Evolutionary conservation across 179 eudicot genomes (phyloP), one percentile per base, ranked within the genome.

Genomic region (Spergularia azorica): DNA sequence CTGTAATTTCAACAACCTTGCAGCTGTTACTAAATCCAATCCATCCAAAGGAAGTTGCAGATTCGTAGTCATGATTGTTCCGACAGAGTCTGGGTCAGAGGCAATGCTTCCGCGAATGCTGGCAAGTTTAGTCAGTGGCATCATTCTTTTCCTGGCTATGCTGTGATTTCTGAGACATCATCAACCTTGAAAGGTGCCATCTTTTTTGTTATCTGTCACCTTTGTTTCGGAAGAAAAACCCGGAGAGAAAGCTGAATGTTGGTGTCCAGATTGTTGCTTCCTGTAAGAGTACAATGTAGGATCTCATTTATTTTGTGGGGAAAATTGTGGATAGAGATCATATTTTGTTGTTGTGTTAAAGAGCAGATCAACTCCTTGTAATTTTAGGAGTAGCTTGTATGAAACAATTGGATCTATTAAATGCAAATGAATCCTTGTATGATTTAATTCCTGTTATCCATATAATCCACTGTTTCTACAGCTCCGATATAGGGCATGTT

Each of bases 31-130:
- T 0, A 85, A 86, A 72, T 83, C 87, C 2, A 89, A 94, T 81
- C 97, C 98, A 2, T 80, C 95, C 1, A 72, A 46, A 8, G 85
- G 77, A 5, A 82, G 12, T 77, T 94, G 98, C 88, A 90, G 78
- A 79, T 94, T 92, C 17, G 63, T 2, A 26, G 51, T 90, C 77
- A 85, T 85, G 94, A 92, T 94, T 67, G 86, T 86, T 81, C 92
- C 90, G 17, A 21, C 70, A 2, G 68, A 81, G 3, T 76, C 82
- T 0, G 78, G 77, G 12, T 69, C 83, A 21, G 73, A 64, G 15
- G 74, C 14, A 50, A 60, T 38, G 71, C 14, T 73, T 21, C 67
- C 68, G 5, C 72, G 80, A 54, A 32, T 67, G 48, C 41, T 76
- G 16, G 54, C 77, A 14, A 57, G 70, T 77, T 20, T 80, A 13